Conservation (phyloP, 1,139 yeast species). For the Lodderomyces parapsilosis region DNA sequence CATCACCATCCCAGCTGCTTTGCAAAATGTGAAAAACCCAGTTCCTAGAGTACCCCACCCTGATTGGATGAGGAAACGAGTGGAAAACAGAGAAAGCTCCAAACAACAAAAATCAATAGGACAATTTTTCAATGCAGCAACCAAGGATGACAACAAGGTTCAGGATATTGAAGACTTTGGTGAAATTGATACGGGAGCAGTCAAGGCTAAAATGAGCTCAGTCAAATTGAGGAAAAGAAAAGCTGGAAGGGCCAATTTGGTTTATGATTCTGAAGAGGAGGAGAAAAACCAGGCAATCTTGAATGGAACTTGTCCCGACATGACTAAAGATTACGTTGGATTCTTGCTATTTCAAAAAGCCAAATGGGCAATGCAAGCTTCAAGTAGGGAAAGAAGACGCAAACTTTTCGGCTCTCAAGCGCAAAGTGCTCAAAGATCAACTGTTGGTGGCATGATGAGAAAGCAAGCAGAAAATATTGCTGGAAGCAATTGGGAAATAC, state of each 20-base stretch:
- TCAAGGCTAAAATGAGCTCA: conserved; percentile 45
- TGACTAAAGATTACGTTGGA: conserved; percentile 69
- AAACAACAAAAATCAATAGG: conserved; percentile 69
- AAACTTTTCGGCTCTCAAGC: conserved; percentile 73
- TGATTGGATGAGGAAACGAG: conserved; percentile 78
- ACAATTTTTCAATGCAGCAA: conserved; percentile 51
- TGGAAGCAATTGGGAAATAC: conserved; percentile 78
- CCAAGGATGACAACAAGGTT: conserved; percentile 29
- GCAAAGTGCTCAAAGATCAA: conserved; percentile 44
- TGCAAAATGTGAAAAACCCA: conserved; percentile 87
- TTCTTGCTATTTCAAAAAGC: conserved; percentile 80
- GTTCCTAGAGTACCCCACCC: conserved; percentile 95
- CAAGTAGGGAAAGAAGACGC: conserved; percentile 67
- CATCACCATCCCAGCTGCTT: conserved; percentile 95
- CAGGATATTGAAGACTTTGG: conserved; percentile 82
- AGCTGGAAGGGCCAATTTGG: conserved; percentile 21
- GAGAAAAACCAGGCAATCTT: conserved; percentile 43
- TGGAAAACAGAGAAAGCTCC: conserved; percentile 59
- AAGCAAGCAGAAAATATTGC: conserved; percentile 79
- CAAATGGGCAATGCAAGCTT: conserved; percentile 79
- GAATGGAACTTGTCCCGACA: conserved; percentile 64
- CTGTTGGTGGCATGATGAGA: conserved; percentile 68
- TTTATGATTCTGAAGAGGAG: conserved; percentile 45
- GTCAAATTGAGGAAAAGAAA: conserved; percentile 45
- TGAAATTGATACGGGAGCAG: conserved; percentile 22